Conservation (phyloP, 2,329 filamentous ascomycete genomes). For the Alternaria sp. region DNA sequence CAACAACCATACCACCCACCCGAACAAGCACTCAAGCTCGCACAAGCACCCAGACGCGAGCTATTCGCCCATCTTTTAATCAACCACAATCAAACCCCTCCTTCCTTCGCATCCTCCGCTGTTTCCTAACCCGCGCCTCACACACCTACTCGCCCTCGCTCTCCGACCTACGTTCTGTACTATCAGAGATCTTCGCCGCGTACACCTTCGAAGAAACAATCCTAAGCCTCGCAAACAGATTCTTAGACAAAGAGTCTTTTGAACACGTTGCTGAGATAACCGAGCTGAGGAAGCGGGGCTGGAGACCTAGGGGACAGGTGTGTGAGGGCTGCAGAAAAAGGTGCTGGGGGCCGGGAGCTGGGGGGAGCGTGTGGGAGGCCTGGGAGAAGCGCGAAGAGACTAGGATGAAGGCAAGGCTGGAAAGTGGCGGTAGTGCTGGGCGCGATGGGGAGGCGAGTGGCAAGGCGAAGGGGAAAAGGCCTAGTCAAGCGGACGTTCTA, state of each 20-base stretch:
- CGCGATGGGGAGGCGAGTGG: slow-evolving; percentile 47
- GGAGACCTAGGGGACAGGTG: slow-evolving; percentile 84
- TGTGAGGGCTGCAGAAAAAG: slow-evolving; percentile 86
- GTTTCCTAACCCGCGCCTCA: slow-evolving; percentile 85
- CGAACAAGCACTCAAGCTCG: slow-evolving; percentile 4
- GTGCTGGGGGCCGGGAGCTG: slow-evolving; percentile 88
- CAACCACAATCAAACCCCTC: slow-evolving; percentile 65
- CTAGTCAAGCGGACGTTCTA: slow-evolving; percentile 15
- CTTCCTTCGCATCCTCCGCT: slow-evolving; percentile 87
- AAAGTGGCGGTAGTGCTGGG: slow-evolving; percentile 61
- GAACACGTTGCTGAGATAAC: slow-evolving; percentile 79
- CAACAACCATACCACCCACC: slow-evolving; percentile 59
- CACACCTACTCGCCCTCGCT: slow-evolving; percentile 79
- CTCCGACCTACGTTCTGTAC: slow-evolving; percentile 82
- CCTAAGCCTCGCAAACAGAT: slow-evolving; percentile 80
- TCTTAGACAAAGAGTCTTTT: slow-evolving; percentile 90
- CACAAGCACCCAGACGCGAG: slow-evolving; percentile 29
- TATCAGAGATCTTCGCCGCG: slow-evolving; percentile 89
- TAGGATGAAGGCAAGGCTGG: slow-evolving; percentile 39
- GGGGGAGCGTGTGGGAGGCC: slow-evolving; percentile 77
- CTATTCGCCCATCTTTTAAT: slow-evolving; percentile 33
- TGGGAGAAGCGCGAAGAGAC: slow-evolving; percentile 70
- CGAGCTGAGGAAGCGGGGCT: slow-evolving; percentile 80
- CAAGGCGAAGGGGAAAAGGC: slow-evolving; percentile 52
- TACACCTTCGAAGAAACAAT: slow-evolving; percentile 96